phyloP scores from a whole-genome alignment of 2,329 filamentous ascomycete genomes.

The Nannizzia gypsea region DNA sequence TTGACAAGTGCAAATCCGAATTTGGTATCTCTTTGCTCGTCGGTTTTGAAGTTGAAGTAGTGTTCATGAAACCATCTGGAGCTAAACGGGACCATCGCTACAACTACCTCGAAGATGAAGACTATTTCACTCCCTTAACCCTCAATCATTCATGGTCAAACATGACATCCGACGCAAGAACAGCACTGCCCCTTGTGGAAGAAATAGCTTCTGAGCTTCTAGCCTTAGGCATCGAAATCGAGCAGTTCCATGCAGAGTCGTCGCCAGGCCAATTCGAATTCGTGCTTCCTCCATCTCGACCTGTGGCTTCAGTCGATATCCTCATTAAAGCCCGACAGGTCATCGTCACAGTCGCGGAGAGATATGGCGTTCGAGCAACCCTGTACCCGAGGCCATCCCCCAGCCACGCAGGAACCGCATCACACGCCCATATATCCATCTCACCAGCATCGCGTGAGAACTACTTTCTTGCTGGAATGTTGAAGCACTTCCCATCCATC shows the following conservation, averaged over 20 bases:
- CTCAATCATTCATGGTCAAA: conserved; percentile 61
- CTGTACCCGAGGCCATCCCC: conserved; percentile 60
- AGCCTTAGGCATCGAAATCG: conserved; percentile 51
- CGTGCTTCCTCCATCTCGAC: conserved; percentile 50
- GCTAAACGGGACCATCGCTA: conserved; percentile 10
- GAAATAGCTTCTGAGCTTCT: conserved; percentile 53
- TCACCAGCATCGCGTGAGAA: conserved; percentile 41
- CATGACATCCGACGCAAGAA: conserved; percentile 49
- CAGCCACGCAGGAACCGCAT: conserved; percentile 49
- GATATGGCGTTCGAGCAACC: conserved; percentile 54
- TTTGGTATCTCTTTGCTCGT: conserved; percentile 49
- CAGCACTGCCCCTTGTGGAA: conserved; percentile 48
- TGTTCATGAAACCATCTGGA: conserved; percentile 48
- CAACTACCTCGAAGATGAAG: conserved; percentile 12
- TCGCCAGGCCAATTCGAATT: conserved; percentile 68
- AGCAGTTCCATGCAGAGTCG: conserved; percentile 65
- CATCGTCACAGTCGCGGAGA: conserved; percentile 52
- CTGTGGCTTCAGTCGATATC: conserved; percentile 57
- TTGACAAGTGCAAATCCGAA: conserved; percentile 41
- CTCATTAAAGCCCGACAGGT: conserved; percentile 60
- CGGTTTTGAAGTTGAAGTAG: conserved; percentile 74
- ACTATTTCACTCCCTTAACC: conserved; percentile 38
- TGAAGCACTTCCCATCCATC: conserved; percentile 55
- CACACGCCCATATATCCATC: conserved; percentile 60
- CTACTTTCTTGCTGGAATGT: conserved; percentile 59